Conservation (phyloP, 2,329 filamentous ascomycete genomes). For the Aspergillus uvarum region DNA sequence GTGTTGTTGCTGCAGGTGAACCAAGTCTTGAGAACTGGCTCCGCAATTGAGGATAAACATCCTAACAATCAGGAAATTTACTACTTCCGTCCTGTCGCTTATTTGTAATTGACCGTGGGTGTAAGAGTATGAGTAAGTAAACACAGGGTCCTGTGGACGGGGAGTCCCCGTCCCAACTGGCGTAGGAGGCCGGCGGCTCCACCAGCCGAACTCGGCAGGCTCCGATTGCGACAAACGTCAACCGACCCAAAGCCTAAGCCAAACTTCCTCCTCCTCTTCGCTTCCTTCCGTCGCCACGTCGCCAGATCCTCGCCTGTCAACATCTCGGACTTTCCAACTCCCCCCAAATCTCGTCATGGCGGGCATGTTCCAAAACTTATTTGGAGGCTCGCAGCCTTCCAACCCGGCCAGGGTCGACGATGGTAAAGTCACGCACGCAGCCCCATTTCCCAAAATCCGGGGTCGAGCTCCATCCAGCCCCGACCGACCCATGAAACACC, state of each 20-base stretch:
- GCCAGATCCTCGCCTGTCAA: conserved; percentile 11
- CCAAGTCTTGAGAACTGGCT: background rate
- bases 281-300: conserved; percentile 23
- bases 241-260: conserved; percentile 18
- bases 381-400: conserved; percentile 35
- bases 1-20: background rate
- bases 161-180: background rate
- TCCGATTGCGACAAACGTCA: conserved; percentile 28
- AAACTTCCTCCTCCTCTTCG: conserved; percentile 12
- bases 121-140: too few species aligned
- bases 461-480: background rate
- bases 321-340: conserved; percentile 12
- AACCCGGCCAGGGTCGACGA: conserved; percentile 34
- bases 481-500: conserved; percentile 4
- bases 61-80: too few species aligned
- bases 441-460: background rate
- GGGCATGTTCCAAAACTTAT: conserved; percentile 42
- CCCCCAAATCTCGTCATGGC: conserved; percentile 32
- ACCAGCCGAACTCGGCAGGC: conserved; percentile 14
- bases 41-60: background rate
- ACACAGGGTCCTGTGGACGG: too few species aligned
- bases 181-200: conserved; percentile 14
- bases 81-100: background rate
- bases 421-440: conserved; percentile 28
- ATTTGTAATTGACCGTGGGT: too few species aligned